These are phyloP conservation scores for Cytospora leucostoma DNA, from an alignment of 2,329 filamentous ascomycete species.

Conservation along the genomic window DNA sequence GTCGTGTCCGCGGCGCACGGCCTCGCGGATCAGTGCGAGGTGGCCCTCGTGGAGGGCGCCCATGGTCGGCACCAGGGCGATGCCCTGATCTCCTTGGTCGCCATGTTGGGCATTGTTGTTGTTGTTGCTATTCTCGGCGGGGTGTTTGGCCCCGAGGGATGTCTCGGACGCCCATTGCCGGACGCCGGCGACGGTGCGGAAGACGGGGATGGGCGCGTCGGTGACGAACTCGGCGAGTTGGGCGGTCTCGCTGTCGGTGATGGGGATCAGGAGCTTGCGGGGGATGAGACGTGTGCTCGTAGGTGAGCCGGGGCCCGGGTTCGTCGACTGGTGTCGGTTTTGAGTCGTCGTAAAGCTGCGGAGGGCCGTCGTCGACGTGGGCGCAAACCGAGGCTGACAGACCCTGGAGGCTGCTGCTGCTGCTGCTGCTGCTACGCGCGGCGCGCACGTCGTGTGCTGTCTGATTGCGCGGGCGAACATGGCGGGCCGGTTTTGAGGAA, in stretches of 20 bases:
- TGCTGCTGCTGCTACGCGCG: constrained; percentile 19
- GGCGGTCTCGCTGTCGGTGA: constrained; percentile 24
- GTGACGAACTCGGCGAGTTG: constrained; percentile 50
- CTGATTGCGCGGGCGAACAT: constrained; percentile 26
- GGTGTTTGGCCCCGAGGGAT: constrained; percentile 32
- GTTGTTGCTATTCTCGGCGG: background rate
- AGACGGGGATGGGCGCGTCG: constrained; percentile 65
- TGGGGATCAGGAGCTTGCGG: constrained; percentile 19
- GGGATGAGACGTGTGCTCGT: background rate
- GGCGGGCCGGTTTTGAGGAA: background rate
- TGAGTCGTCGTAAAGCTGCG: background rate
- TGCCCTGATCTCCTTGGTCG: constrained; percentile 65
- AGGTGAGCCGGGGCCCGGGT: background rate
- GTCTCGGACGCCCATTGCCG: constrained; percentile 70
- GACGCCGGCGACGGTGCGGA: constrained; percentile 72
- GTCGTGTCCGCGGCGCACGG: constrained; percentile 76
- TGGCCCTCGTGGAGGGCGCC: constrained; percentile 94
- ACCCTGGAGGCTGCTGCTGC: constrained; percentile 3
- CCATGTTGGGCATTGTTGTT: constrained; percentile 69
- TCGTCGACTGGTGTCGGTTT: background rate
- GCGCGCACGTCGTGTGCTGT: constrained; percentile 16
- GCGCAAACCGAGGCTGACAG: background rate
- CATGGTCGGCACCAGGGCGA: constrained; percentile 96
- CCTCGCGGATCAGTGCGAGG: constrained; percentile 79
- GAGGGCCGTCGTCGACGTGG: background rate